Evolutionary conservation across 2,329 filamentous ascomycete genomes (phyloP), one percentile per base, ranked within the genome.

Genomic region (Ascochyta viciae-villosae): DNA sequence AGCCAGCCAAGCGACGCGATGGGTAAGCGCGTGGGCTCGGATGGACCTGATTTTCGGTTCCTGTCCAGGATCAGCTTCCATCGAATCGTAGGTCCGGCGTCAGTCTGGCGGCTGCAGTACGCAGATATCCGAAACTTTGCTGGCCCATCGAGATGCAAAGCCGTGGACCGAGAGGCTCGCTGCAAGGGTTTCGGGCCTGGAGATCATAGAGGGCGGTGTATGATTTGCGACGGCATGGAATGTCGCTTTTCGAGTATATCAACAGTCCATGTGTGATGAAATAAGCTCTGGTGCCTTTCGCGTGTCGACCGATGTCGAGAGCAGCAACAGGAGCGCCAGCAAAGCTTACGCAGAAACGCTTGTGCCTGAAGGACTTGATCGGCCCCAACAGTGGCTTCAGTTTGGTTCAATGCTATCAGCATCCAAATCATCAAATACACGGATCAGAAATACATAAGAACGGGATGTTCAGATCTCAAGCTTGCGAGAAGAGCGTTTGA

Each of bases 271-370:
- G 4, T 13, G 7, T 7, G 22, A n/a, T 15, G 29, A 31, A 31
- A 12, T 19, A 31, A 10, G 5, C 13, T 15, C 4, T 5, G 12
- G 10, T 31, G 29, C 29, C 29, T 35, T 35, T 16, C 33, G 33
- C 15, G 3, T 16, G 19, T 39, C 37, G 19, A 10, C 37, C 5
- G 8, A 15, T 6, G 22, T 39, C 9, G 37, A 42, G 12, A 12
- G 4, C 22, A 19, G 6, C 38, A 13, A 13, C 22, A 7, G 19
- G 37, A 27, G 13, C 7, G 10, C 22, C 33, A 33, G 39, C 33
- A 38, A 13, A 39, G 49, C 49, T 51, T 39, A 51, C 45, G 49
- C 49, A 51, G 49, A 41, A 45, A 51, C 40, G 26, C 27, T n/a
- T 39, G 27, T 48, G 6, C 27, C 37, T 33, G 22, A 23, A 43